phyloP scores from a whole-genome alignment of 1,284 basidiomycete species.

The Agaricales sp. region DNA sequence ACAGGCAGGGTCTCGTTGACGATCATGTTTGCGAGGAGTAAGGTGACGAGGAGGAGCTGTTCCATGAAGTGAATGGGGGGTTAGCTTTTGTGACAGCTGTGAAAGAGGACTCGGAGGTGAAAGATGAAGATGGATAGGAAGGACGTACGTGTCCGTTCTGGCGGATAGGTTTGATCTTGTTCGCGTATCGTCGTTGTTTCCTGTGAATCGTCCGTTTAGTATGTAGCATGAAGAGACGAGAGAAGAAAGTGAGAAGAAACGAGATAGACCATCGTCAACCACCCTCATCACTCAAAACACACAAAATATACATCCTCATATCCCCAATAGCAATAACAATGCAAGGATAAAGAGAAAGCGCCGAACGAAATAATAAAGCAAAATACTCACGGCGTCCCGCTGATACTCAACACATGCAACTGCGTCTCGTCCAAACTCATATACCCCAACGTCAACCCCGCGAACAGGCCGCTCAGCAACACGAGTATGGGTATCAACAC shows the following conservation, averaged over 20 bases:
- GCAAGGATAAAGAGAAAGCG: too few species aligned
- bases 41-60: slow-evolving; percentile 74
- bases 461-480: slow-evolving; percentile 46
- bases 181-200: slow-evolving; percentile 71
- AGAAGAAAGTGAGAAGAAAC: slow-evolving; percentile 3
- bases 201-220: slow-evolving; percentile 24
- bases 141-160: slow-evolving; percentile 45
- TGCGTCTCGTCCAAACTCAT: slow-evolving; percentile 93
- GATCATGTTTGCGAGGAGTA: slow-evolving; percentile 83
- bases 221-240: slow-evolving; percentile 1
- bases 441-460: slow-evolving; percentile 78
- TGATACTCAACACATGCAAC: slow-evolving; percentile 77
- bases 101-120: too few species aligned
- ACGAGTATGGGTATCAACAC: slow-evolving; percentile 43
- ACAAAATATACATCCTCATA: too few species aligned
- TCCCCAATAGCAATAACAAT: too few species aligned
- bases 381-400: slow-evolving; percentile 62
- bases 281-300: too few species aligned
- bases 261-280: slow-evolving; percentile 3
- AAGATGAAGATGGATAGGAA: too few species aligned
- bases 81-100: too few species aligned
- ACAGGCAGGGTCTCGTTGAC: slow-evolving; percentile 88
- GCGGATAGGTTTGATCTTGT: slow-evolving; percentile 81
- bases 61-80: too few species aligned
- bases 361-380: not conserved